Evolutionary conservation across 108 stramenopile species (phyloP).

Genomic region (Cylindrotheca closterium): DNA sequence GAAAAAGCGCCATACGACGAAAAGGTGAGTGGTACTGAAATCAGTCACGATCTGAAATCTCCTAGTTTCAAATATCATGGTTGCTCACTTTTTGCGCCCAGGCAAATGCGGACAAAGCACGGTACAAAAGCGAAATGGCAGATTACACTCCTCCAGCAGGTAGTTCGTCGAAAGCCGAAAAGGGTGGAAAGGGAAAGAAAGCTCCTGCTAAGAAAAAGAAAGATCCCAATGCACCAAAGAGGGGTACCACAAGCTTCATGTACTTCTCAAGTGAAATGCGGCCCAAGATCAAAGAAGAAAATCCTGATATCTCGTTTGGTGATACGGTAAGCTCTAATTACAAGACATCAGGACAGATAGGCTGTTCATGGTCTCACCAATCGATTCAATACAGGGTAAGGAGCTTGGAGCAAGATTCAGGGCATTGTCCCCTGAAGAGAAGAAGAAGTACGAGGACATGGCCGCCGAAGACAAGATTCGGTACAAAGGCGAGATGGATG

Average conservation of each 20-base stretch:
- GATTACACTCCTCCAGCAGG: conserved; percentile 36
- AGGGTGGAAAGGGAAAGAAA: conserved; percentile 21
- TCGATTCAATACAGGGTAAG: conserved; percentile 37
- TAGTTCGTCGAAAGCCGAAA: neutral
- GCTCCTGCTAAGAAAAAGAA: conserved; percentile 43
- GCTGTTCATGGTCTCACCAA: neutral
- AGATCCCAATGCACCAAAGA: conserved; percentile 71
- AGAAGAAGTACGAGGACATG: conserved; percentile 59
- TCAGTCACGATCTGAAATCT: neutral
- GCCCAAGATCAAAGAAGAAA: conserved; percentile 61
- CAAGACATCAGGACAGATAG: neutral
- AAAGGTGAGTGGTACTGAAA: conserved; percentile 6
- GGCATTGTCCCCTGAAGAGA: conserved; percentile 48
- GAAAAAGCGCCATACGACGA: conserved; percentile 17
- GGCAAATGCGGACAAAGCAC: conserved; percentile 54
- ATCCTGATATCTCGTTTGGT: conserved; percentile 61
- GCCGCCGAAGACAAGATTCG: conserved; percentile 68
- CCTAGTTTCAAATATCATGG: neutral
- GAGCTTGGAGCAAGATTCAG: conserved; percentile 59
- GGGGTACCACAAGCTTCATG: conserved; percentile 60
- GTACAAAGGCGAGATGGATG: conserved; percentile 57
- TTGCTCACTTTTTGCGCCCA: conserved; percentile 4
- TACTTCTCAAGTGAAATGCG: conserved; percentile 60
- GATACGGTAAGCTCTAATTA: conserved; percentile 27
- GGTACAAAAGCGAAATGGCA: conserved; percentile 61